These are phyloP conservation scores for Thelephora ganbajun DNA, from an alignment of 768 basidiomycete genomes.

Conservation along the genomic window DNA sequence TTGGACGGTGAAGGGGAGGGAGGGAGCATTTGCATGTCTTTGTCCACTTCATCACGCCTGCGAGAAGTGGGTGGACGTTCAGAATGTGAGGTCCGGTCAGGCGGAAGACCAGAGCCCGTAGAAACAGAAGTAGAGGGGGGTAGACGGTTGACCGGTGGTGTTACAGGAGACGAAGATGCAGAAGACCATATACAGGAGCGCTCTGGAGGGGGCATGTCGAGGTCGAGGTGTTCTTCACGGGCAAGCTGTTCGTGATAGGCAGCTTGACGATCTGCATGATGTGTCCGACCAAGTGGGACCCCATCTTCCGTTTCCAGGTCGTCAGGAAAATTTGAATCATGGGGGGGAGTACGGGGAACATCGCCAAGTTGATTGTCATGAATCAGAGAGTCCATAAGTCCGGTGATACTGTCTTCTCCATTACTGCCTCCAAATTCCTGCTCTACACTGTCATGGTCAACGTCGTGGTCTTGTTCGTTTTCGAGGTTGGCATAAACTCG, in stretches of 20 bases:
- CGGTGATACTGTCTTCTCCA: conserved; percentile 47
- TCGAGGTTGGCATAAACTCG: background rate
- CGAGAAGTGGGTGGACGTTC: conserved; percentile 18
- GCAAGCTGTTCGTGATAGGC: conserved; percentile 24
- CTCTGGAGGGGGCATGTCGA: conserved; percentile 1
- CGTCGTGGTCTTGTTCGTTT: conserved; percentile 3
- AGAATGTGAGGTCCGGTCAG: conserved; percentile 25
- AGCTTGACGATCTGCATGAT: conserved; percentile 41
- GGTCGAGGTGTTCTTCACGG: conserved; percentile 5
- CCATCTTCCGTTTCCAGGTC: conserved; percentile 53
- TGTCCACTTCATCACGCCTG: conserved; percentile 19
- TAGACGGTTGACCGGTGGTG: conserved; percentile 9
- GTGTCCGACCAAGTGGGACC: conserved; percentile 47
- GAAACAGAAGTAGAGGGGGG: conserved; percentile 5
- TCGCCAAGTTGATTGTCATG: conserved; percentile 24
- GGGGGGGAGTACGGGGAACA: conserved; percentile 28
- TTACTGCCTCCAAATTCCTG: background rate
- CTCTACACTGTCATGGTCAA: conserved; percentile 6
- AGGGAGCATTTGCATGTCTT: conserved; percentile 30
- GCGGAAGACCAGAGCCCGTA: conserved; percentile 16
- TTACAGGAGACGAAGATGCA: conserved; percentile 7
- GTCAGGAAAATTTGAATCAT: conserved; percentile 26
- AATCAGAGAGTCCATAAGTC: conserved; percentile 61
- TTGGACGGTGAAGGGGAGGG: conserved; percentile 36
- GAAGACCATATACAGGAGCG: conserved; percentile 1